Conservation (phyloP, 1,139 yeast genomes). For the Taphrina communis region DNA sequence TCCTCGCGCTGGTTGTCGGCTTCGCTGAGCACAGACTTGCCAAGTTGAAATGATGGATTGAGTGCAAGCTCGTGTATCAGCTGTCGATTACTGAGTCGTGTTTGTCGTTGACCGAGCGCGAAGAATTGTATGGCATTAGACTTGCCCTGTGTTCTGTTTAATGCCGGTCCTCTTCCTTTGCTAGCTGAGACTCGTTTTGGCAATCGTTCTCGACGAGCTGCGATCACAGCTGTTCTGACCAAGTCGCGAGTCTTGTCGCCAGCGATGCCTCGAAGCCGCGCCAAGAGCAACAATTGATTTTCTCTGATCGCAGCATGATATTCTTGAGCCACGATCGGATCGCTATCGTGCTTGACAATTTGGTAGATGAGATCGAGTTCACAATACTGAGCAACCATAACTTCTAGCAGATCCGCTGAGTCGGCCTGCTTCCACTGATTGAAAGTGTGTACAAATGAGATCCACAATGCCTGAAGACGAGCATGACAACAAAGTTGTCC, state of each 20-base stretch:
- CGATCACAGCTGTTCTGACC: constrained; percentile 17
- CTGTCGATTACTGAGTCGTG: constrained; percentile 29
- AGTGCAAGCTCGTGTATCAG: constrained; percentile 42
- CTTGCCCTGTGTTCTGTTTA: not conserved
- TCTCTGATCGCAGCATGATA: constrained; percentile 33
- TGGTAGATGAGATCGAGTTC: constrained; percentile 39
- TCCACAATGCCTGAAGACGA: constrained; percentile 12
- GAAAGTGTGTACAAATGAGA: constrained; percentile 16
- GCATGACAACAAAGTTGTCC: not conserved
- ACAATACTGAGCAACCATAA: constrained; percentile 39
- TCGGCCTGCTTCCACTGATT: constrained; percentile 34
- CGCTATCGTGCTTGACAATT: constrained; percentile 28
- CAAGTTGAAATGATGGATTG: constrained; percentile 19
- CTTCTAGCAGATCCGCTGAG: constrained; percentile 26
- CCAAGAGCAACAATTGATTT: constrained; percentile 31
- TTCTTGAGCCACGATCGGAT: constrained; percentile 34
- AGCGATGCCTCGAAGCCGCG: constrained; percentile 18
- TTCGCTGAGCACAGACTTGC: constrained; percentile 11
- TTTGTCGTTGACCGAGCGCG: constrained; percentile 19
- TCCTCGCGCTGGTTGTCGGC: constrained; percentile 9
- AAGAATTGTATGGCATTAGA: constrained; percentile 19
- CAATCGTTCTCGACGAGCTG: constrained; percentile 26
- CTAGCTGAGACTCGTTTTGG: not conserved
- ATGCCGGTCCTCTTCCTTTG: too few species aligned
- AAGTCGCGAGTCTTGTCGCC: constrained; percentile 24